phyloP scores from a whole-genome alignment of 805 yeast species.

The Yamadazyma tumulicola region DNA sequence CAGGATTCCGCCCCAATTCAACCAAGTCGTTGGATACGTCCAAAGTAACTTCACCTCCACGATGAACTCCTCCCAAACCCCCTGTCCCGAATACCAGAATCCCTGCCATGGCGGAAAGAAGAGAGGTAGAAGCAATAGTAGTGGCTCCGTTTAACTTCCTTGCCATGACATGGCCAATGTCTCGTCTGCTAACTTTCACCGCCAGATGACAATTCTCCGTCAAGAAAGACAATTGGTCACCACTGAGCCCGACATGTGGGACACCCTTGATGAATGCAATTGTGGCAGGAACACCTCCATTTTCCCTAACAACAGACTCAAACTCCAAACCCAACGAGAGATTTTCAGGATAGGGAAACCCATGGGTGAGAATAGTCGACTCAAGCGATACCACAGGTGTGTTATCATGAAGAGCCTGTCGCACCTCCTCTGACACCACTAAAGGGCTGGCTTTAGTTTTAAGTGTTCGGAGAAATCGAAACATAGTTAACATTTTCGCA shows the following conservation, averaged over 20 bases:
- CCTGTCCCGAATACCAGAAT: constrained; percentile 89
- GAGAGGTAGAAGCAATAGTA: constrained; percentile 87
- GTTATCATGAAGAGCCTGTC: constrained; percentile 54
- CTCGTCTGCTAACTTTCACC: constrained; percentile 75
- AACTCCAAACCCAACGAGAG: constrained; percentile 67
- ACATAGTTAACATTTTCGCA: no score
- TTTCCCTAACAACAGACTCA: constrained; percentile 54
- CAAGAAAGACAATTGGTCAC: constrained; percentile 46
- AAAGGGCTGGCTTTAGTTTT: no score
- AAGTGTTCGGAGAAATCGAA: no score
- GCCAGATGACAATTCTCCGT: constrained; percentile 38
- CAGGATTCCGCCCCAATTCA: constrained; percentile 78
- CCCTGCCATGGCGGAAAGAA: constrained; percentile 69
- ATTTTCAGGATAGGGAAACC: constrained; percentile 79
- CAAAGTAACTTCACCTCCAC: constrained; percentile 69
- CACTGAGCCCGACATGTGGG: constrained; percentile 64
- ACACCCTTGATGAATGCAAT: constrained; percentile 71
- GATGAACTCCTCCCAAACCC: constrained; percentile 89
- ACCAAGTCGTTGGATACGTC: constrained; percentile 87
- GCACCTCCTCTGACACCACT: constrained; percentile 48
- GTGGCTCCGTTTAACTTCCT: constrained; percentile 74
- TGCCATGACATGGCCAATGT: constrained; percentile 69
- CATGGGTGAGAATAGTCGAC: constrained; percentile 86
- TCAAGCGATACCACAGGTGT: constrained; percentile 80
- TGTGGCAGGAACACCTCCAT: constrained; percentile 82